Evolutionary conservation across 73 alveolate genomes (phyloP), one percentile per base, ranked within the genome.

Genomic region (Symbiodinium pilosum): DNA sequence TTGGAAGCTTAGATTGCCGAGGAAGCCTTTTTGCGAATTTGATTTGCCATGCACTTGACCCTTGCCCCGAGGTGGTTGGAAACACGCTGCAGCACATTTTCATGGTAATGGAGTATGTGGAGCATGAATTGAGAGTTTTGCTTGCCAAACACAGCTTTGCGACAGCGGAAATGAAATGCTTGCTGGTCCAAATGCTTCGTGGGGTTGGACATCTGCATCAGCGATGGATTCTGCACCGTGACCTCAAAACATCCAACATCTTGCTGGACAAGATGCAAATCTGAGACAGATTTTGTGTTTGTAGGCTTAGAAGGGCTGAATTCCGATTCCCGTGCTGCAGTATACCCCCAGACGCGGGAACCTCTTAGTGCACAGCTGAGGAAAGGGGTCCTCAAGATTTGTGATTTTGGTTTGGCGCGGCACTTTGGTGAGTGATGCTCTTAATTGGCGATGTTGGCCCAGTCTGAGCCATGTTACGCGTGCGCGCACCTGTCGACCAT

Each of bases 391-490:
- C 59, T 92, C 83, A 69, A 92, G 99, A 85, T 99, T 24, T 99
- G 99, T 64, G 99, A 99, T 96, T 99, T 99, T 47, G 99, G 99
- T 40, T 91, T 99, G 30, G 99, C 99, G 36, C 88, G 99, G 16
- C 99, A 98, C 86, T 99, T 75, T 54, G 99, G 99, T 3, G 93
- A 75, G 84, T 99, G 2, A 54, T 0, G 32, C 7, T 54, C 71
- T 28, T 28, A 52, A 52, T 52, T 5, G 69, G 69, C n/a, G 69
- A 52, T 5, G 1, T 52, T 20, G n/a, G 12, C 69, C 14, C n/a
- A 20, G 69, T 28, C 21, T 1, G 12, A 18, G 69, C 14, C 21
- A 52, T 20, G 12, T 1, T 5, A 54, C 28, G 6, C 73, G 26
- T 9, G 73, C 34, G 34, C 32, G 73, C 30, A 16, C 73, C 26